Percentiles rank a stretch among this genome's conserved stretches.
These are phyloP conservation scores for Blastocystis sp. DNA, from an alignment of 352 stramenopile species.

Conservation along the genomic window DNA sequence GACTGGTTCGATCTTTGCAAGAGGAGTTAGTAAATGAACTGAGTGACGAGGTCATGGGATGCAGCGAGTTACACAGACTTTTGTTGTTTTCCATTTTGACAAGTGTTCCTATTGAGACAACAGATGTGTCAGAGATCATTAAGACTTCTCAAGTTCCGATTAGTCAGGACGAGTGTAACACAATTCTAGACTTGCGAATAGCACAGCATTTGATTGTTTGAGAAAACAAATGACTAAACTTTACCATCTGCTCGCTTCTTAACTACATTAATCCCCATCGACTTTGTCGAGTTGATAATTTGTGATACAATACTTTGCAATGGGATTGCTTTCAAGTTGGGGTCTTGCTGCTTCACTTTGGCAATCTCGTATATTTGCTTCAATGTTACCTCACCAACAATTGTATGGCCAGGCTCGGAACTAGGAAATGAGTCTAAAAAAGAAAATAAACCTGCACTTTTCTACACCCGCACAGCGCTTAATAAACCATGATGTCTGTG, in stretches of 20 bases:
- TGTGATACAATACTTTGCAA: constrained; percentile 73
- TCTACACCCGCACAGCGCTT: constrained; percentile 80
- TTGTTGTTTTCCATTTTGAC: background rate
- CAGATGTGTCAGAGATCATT: background rate
- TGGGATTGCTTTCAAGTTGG: constrained; percentile 83
- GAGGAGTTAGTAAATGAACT: background rate
- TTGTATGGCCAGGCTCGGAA: constrained; percentile 69
- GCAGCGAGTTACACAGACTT: background rate
- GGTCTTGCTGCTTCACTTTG: constrained; percentile 88
- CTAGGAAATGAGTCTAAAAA: background rate
- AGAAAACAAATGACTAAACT: constrained; percentile 41
- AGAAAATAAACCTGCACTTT: constrained; percentile 68
- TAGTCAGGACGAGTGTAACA: background rate
- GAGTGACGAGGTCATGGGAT: background rate
- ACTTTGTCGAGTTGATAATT: constrained; percentile 58
- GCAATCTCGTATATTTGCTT: constrained; percentile 96
- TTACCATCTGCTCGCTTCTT: constrained; percentile 55
- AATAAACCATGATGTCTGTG: constrained; percentile 84
- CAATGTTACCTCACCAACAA: constrained; percentile 77
- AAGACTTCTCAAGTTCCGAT: background rate
- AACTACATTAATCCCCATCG: constrained; percentile 42
- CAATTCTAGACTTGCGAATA: background rate
- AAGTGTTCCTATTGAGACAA: background rate
- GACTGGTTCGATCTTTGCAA: background rate
- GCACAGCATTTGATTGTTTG: background rate